Evolutionary conservation across 495 filamentous ascomycete species (phyloP).

Genomic region (Beverwykella pulmonaria): DNA sequence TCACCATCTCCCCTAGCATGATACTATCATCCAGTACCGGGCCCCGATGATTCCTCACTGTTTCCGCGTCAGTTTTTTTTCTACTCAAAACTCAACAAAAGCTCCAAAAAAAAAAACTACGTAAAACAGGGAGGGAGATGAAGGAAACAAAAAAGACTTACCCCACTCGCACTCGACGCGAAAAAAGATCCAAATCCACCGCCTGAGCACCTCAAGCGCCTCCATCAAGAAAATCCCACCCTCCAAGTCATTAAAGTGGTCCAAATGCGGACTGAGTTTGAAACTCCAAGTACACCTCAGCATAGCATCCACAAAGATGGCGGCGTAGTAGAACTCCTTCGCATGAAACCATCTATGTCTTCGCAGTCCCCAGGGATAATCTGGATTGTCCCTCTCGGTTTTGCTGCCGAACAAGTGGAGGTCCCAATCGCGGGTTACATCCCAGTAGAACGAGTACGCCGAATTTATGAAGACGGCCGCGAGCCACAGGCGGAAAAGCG

Average conservation of each 20-base stretch:
- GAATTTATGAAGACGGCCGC: slow-evolving; percentile 73
- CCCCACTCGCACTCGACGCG: slow-evolving; percentile 91
- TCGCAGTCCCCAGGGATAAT: slow-evolving; percentile 78
- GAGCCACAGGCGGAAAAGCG: slow-evolving; percentile 61
- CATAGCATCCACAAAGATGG: slow-evolving; percentile 74
- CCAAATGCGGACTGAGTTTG: slow-evolving; percentile 77
- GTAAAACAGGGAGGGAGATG: not conserved
- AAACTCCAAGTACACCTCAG: slow-evolving; percentile 88
- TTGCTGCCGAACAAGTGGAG: slow-evolving; percentile 71
- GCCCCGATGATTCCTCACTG: slow-evolving; percentile 60
- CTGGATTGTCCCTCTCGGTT: slow-evolving; percentile 53
- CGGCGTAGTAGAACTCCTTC: slow-evolving; percentile 75
- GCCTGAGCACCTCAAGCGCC: slow-evolving; percentile 77
- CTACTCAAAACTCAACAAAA: not conserved
- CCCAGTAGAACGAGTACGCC: slow-evolving; percentile 96
- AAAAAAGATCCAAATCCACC: slow-evolving; percentile 98
- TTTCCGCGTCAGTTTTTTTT: not conserved
- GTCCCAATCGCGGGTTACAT: slow-evolving; percentile 96
- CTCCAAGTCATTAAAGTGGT: slow-evolving; percentile 82
- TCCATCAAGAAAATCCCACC: slow-evolving; percentile 85
- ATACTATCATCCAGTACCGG: slow-evolving; percentile 56
- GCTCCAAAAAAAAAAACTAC: not conserved
- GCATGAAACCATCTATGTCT: slow-evolving; percentile 69
- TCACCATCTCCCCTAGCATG: slow-evolving; percentile 55
- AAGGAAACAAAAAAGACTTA: slow-evolving; percentile 40